Percentiles rank a stretch among this genome's conserved stretches.
Conservation (phyloP, 306 rosid species). For the Medicago lupulina region DNA sequence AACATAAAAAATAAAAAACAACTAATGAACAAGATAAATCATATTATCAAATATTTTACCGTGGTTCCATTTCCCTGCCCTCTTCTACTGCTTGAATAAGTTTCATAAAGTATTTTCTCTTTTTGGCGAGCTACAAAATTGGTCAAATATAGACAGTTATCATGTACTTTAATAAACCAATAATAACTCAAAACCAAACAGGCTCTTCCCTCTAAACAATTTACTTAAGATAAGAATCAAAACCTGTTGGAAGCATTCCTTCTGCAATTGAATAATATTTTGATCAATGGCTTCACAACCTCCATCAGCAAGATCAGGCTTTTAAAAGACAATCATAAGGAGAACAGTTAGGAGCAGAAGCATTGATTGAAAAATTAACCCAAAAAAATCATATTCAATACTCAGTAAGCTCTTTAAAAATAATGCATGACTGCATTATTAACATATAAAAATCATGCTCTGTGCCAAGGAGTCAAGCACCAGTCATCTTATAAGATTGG, state of each 20-base stretch:
- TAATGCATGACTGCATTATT: conserved; percentile 9
- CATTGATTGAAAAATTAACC: conserved; percentile 8
- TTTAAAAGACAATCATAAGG: conserved; percentile 46
- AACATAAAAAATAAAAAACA: conserved; percentile 28
- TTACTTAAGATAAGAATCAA: conserved; percentile 35
- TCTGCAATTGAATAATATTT: conserved; percentile 72
- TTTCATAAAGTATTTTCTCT: conserved; percentile 57
- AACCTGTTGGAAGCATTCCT: conserved; percentile 70
- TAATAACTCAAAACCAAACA: conserved; percentile 19
- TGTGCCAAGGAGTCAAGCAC: background rate
- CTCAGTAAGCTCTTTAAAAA: conserved; percentile 14
- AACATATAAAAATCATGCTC: conserved; percentile 26
- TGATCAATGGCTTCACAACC: conserved; percentile 67
- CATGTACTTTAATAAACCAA: conserved; percentile 10
- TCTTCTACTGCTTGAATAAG: conserved; percentile 62
- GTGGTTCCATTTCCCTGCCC: conserved; percentile 59
- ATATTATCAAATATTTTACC: conserved; percentile 52
- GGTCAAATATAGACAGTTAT: conserved; percentile 30
- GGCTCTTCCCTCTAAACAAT: conserved; percentile 10
- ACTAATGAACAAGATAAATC: conserved; percentile 12
- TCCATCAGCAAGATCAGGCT: conserved; percentile 89
- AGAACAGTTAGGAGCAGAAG: conserved; percentile 22
- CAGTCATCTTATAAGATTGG: conserved; percentile 5
- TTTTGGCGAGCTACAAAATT: conserved; percentile 61
- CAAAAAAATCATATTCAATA: conserved; percentile 30